Evolutionary conservation across 1,284 basidiomycete genomes (phyloP).

Genomic region (Volvariella volvacea): DNA sequence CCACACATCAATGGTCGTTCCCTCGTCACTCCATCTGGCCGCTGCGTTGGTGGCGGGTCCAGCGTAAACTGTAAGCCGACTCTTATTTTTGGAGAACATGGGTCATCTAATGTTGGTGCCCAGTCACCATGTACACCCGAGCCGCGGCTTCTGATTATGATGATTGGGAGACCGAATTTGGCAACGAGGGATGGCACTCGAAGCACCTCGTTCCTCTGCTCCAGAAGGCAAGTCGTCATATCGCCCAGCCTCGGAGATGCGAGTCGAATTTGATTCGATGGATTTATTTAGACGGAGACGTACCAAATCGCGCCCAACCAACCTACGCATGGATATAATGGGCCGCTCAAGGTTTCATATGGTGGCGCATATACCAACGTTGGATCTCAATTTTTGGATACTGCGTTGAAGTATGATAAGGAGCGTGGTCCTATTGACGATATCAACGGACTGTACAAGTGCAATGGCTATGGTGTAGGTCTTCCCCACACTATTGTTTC

Average conservation of each 20-base stretch:
- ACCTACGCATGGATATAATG: conserved; percentile 20
- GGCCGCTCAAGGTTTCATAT: conserved; percentile 24
- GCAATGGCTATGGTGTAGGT: conserved; percentile 20
- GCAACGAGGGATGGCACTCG: conserved; percentile 51
- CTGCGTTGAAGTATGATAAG: conserved; percentile 20
- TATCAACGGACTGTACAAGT: conserved; percentile 19
- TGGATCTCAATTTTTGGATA: conserved; percentile 20
- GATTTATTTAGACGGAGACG: conserved; percentile 21
- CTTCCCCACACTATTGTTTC: background rate
- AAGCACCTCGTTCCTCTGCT: conserved; percentile 39
- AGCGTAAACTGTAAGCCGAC: conserved; percentile 5
- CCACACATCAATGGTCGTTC: conserved; percentile 4
- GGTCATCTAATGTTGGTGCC: background rate
- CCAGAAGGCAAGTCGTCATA: conserved; percentile 3
- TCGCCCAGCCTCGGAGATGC: no score
- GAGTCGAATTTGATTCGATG: no score
- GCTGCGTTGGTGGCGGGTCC: conserved; percentile 10
- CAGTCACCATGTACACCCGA: conserved; percentile 50
- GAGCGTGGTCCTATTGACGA: conserved; percentile 18
- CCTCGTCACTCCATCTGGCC: conserved; percentile 4
- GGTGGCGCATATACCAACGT: conserved; percentile 18
- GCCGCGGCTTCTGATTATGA: conserved; percentile 52
- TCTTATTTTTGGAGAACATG: background rate
- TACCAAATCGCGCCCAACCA: conserved; percentile 15
- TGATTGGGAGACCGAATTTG: conserved; percentile 40